A percentile compares a stretch with the other conserved stretches of the same genome.
These are phyloP conservation scores for Vicia villosa DNA, from an alignment of 306 rosid genomes.

Conservation along the genomic window DNA sequence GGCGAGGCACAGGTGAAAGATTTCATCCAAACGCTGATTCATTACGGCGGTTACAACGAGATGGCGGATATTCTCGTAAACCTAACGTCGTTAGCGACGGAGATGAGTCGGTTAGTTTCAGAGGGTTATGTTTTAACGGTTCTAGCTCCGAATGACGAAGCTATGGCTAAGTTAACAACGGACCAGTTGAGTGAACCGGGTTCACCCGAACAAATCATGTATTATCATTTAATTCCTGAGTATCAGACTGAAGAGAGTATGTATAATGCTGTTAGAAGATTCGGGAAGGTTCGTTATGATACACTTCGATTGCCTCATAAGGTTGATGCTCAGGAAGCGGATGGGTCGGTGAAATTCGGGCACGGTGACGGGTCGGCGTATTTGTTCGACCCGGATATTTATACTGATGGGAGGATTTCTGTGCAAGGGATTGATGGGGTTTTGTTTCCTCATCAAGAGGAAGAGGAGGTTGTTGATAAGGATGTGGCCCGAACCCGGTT, in stretches of 20 bases:
- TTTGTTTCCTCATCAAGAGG: slow-evolving; percentile 58
- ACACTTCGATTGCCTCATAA: slow-evolving; percentile 76
- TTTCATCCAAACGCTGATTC: slow-evolving; percentile 72
- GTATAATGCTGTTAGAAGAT: slow-evolving; percentile 81
- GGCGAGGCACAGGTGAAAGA: slow-evolving; percentile 74
- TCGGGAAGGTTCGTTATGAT: slow-evolving; percentile 71
- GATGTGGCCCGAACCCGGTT: slow-evolving; percentile 33
- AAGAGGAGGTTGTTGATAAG: slow-evolving; percentile 16
- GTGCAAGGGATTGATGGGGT: slow-evolving; percentile 88
- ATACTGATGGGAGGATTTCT: slow-evolving; percentile 74
- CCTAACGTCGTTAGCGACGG: slow-evolving; percentile 71
- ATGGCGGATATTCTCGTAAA: slow-evolving; percentile 83
- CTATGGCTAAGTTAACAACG: slow-evolving; percentile 81
- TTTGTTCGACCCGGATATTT: slow-evolving; percentile 85
- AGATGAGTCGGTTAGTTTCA: slow-evolving; percentile 76
- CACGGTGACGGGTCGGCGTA: slow-evolving; percentile 70
- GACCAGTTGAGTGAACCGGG: slow-evolving; percentile 93
- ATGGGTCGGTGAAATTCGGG: slow-evolving; percentile 81
- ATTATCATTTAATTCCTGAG: slow-evolving; percentile 76
- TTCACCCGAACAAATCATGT: slow-evolving; percentile 83
- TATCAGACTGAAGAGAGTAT: slow-evolving; percentile 88
- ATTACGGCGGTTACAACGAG: slow-evolving; percentile 83
- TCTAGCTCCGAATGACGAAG: slow-evolving; percentile 81
- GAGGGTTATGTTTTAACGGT: slow-evolving; percentile 81
- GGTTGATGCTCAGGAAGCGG: slow-evolving; percentile 73